Percentiles rank a stretch among this genome's conserved stretches.
Evolutionary conservation across 108 stramenopile species (phyloP).

Genomic region (Pseudonitzschia multiseries): DNA sequence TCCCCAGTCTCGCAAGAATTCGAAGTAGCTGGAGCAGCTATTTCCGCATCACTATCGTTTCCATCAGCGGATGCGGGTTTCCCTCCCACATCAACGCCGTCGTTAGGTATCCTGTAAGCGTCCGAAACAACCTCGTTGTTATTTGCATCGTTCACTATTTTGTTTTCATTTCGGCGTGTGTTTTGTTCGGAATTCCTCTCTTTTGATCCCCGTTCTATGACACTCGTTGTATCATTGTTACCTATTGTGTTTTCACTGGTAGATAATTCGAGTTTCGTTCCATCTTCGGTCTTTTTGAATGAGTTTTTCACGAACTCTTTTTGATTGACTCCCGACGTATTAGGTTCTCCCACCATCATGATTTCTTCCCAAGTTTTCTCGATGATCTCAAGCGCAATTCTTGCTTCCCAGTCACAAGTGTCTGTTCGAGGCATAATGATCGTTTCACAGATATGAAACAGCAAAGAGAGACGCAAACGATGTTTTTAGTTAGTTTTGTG

Average conservation of each 20-base stretch:
- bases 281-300: neutral
- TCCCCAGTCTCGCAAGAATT: slow-evolving; percentile 2
- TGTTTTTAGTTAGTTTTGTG: neutral
- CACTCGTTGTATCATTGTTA: neutral
- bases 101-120: slow-evolving; percentile 7
- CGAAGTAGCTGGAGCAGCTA: neutral
- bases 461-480: neutral
- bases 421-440: neutral
- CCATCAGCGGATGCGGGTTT: slow-evolving; percentile 6
- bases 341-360: slow-evolving; percentile 7
- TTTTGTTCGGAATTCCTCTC: neutral
- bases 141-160: neutral
- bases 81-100: neutral
- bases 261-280: neutral
- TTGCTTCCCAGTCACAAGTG: slow-evolving; percentile 21
- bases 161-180: neutral
- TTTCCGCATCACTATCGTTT: neutral
- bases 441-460: neutral
- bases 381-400: slow-evolving; percentile 9
- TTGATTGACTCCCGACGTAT: slow-evolving; percentile 19
- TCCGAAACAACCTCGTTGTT: slow-evolving; percentile 1
- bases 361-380: slow-evolving; percentile 22
- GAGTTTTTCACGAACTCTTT: slow-evolving; percentile 18
- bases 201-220: neutral
- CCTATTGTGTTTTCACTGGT: neutral